Base-by-base conservation (phyloP, 2,329 filamentous ascomycete genomes). In the Chrysoporthe deuterocubensis region DNA sequence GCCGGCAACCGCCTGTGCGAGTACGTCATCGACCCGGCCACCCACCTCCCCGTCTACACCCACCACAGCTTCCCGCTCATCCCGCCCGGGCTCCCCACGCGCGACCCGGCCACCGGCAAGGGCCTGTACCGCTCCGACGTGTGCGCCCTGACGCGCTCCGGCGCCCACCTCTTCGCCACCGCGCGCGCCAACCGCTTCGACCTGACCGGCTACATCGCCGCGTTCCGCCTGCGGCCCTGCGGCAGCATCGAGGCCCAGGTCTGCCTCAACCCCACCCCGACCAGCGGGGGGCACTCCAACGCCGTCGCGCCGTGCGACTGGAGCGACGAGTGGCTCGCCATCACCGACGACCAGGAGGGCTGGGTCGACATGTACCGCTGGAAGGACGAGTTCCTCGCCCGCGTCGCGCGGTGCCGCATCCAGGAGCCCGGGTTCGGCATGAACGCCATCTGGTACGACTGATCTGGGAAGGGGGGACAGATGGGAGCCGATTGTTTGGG, bases 381-480 rank as follows among this genome's bases (percentile, higher is more conserved):
- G 92, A 85, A 90, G 71, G 90, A 94, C 68, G 93, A 96, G 83
- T 92, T 90, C 73, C 80, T 97, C 64, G 90, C 88, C 1, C 83
- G 93, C 3, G 93, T 96, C 8, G 93, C 93, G 18, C 85, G 92
- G 70, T 83, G 92, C 71, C 89, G 92, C 72, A 89, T 96, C 48
- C 89, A 89, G 6, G 93, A 96, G 81, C 92, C 92, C n/a, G 93
- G 93, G 1, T 97, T 97, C 77, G 93, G 93, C 1, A 97, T 97
- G 93, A 97, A 97, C 80, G 93, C 93, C n/a, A 94, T 96, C 71
- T 97, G 93, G 93, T 96, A 96, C 78, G 91, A 96, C 79, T 93
- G 66, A 72, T 74, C 9, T 14, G 5, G 32, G 13, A 6, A 5
- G 2, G 37, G 37, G 8, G 5, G 37, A 1, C 4, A 40, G 1